Conservation (phyloP, 371 early-diverging fungal genomes). For the Rhizopus delemar region DNA sequence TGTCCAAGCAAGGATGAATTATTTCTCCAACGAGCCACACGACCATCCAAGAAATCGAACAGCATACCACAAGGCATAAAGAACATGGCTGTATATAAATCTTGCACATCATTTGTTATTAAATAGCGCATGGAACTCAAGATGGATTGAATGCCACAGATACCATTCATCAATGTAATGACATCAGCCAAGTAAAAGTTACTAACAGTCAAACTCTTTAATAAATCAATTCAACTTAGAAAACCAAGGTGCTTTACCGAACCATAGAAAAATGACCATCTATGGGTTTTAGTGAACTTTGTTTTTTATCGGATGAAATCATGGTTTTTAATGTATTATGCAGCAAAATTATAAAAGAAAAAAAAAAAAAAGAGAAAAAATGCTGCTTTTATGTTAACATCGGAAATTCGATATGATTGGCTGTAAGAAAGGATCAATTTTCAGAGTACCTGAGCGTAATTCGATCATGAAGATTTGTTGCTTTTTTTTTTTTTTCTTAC, state of each 20-base stretch:
- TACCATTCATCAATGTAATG: constrained; percentile 85
- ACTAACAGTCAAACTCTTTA: constrained; percentile 22
- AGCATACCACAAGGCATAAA: constrained; percentile 79
- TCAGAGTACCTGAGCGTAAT: no score
- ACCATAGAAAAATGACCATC: constrained; percentile 39
- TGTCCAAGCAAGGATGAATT: constrained; percentile 76
- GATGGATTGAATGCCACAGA: constrained; percentile 79
- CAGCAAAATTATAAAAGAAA: not conserved
- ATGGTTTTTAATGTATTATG: not conserved
- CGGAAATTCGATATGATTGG: not conserved
- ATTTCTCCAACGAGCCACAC: constrained; percentile 87
- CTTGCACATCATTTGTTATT: constrained; percentile 58
- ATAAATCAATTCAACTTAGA: not conserved
- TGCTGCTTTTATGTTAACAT: not conserved
- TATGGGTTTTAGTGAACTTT: constrained; percentile 11
- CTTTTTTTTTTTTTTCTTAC: no score
- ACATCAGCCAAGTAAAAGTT: constrained; percentile 84
- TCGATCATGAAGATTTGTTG: no score
- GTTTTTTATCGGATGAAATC: constrained; percentile 14
- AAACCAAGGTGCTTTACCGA: constrained; percentile 19
- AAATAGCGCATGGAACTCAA: constrained; percentile 82
- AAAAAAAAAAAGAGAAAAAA: constrained; percentile 7
- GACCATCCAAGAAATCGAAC: constrained; percentile 86
- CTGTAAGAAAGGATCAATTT: no score
- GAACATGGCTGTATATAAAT: constrained; percentile 69